Evolutionary conservation across 2,329 filamentous ascomycete genomes (phyloP), one percentile per base, ranked within the genome.

Genomic region (Pestalotiopsis fici): DNA sequence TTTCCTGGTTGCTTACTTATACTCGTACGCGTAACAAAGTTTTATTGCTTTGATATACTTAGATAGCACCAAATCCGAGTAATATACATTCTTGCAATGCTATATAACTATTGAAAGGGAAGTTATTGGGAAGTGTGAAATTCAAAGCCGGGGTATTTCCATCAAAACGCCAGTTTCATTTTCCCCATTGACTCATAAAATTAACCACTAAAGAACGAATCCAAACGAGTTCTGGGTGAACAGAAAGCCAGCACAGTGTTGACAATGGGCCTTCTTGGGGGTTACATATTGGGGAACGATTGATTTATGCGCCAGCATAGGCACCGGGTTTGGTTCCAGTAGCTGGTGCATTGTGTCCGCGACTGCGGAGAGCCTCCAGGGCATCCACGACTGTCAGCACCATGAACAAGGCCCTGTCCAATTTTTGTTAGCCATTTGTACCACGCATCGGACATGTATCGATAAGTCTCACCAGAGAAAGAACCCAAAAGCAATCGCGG

Each of bases 401-500:
- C 6, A 79, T 80, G 73, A 87, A 86, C 66, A 85, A 78, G 59
- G 78, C 81, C 86, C 86, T 79, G n/a, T 18, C 9, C n/a, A 23
- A 23, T 3, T 25, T 61, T 43, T 39, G 13, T 65, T 62, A 56
- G 65, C 31, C 31, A 9, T 57, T 2, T 50, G 25, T 13, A 28
- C 13, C 25, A 15, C 5, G 50, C 9, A 50, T 35, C 15, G 31
- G 9, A 12, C 56, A 31, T 23, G 15, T 39, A 9, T n/a, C 43
- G 11, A 11, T 11, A 18, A 56, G 56, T 73, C 76, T 28, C 66
- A 80, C 84, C 85, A 93, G 65, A 88, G 83, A 75, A 92, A 87
- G 72, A 90, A 92, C 5, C 85, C 89, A 73, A 93, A 90, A 0
- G 87, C 91, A 9, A 88, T 83, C 2, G 87, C 88, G 3, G 90